phyloP scores from a whole-genome alignment of 768 basidiomycete genomes.

The Russula sp. region DNA sequence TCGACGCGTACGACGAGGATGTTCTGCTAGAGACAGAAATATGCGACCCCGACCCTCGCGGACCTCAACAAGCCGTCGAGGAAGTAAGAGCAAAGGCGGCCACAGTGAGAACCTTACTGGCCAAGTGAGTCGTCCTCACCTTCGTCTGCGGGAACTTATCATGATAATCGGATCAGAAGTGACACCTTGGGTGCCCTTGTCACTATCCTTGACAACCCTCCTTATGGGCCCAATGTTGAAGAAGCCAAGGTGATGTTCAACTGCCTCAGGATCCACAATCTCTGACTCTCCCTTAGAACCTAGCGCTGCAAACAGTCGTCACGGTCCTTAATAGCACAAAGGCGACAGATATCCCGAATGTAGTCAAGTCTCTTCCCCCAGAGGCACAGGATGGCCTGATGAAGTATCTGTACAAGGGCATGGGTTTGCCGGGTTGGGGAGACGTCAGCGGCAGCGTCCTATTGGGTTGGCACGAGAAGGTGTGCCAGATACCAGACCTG shows the following conservation, averaged over 20 bases:
- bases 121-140: constrained; percentile 47
- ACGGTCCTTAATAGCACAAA: constrained; percentile 94
- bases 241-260: constrained; percentile 72
- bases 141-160: not conserved
- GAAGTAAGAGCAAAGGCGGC: constrained; percentile 71
- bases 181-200: constrained; percentile 70
- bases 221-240: constrained; percentile 82
- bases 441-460: constrained; percentile 61
- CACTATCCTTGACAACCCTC: constrained; percentile 65
- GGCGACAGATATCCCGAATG: constrained; percentile 71
- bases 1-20: constrained; percentile 92
- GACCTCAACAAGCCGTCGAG: constrained; percentile 60
- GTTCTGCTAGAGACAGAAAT: constrained; percentile 77
- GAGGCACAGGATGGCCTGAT: constrained; percentile 86
- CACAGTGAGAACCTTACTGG: constrained; percentile 63
- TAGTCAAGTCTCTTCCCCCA: constrained; percentile 63
- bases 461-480: constrained; percentile 96
- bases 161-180: constrained; percentile 40
- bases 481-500: constrained; percentile 30
- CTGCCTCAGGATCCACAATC: not conserved
- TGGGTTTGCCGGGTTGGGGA: constrained; percentile 57
- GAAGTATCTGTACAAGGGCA: constrained; percentile 98
- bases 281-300: constrained; percentile 39
- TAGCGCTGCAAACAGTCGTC: constrained; percentile 73
- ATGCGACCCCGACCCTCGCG: constrained; percentile 78